Evolutionary conservation across 176 grass and related monocot genomes (phyloP), one percentile per base, ranked within the genome.

Genomic region (Cenchrus purpureus): DNA sequence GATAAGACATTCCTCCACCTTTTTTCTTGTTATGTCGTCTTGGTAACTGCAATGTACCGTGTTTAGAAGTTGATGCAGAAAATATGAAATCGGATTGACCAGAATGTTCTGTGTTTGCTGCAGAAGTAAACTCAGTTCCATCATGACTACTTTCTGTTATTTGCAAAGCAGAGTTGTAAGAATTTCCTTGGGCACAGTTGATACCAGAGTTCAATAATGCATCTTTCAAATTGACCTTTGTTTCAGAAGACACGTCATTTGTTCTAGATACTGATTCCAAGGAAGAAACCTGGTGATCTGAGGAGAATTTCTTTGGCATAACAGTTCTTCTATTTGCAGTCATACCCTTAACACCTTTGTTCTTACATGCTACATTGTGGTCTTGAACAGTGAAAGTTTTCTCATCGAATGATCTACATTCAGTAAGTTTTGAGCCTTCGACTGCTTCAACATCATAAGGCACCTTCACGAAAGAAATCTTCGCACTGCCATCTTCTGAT

Each of bases 1-100:
- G 64, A 85, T 59, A 69, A 80, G n/a, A 34, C 71, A 61, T 90
- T 84, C 67, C 77, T 84, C 55, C 83, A 87, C 56, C 7, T 72
- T 71, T 92, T 89, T 78, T 91, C 67, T 88, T 94, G 51, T 20
- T 79, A 52, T 76, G 55, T 19, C 42, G 84, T 48, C 86, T 94
- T 79, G 78, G 70, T 44, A 72, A 77, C 5, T 20, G 61, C 67
- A 87, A 63, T 50, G 65, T 66, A 71, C 74, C 74, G 61, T 89
- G 85, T 65, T 80, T 43, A 65, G 62, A 83, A 89, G 58, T 49
- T 83, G 82, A 76, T 83, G 87, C 83, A 17, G 71, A 79, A 83
- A 91, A 94, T 79, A 44, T 80, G 66, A 91, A 87, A 76, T 81
- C 58, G 71, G 78, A 86, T 37, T 57, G 74, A 87, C 29, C 44